A percentile compares a stretch with the other conserved stretches of the same genome.
Conservation (phyloP, 2,329 filamentous ascomycete genomes). For the Diaporthe sp. region DNA sequence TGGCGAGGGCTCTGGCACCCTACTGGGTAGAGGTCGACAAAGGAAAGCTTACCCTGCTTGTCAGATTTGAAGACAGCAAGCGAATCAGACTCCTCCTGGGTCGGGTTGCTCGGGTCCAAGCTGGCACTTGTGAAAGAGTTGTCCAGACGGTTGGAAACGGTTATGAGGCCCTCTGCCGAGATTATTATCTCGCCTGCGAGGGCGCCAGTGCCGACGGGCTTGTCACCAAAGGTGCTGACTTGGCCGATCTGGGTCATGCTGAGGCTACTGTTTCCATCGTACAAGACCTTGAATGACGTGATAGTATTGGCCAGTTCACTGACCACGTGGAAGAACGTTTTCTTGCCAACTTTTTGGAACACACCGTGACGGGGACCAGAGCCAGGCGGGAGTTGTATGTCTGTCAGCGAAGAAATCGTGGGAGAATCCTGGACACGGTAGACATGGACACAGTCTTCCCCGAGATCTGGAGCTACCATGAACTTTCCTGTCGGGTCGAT, state of each 20-base stretch:
- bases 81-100: background rate
- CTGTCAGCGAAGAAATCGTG: background rate
- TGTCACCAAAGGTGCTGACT: slow-evolving; percentile 13
- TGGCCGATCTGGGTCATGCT: background rate
- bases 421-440: background rate
- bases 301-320: background rate
- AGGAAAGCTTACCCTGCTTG: background rate
- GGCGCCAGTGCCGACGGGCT: background rate
- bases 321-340: slow-evolving; percentile 13
- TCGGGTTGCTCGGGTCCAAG: background rate
- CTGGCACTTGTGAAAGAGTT: background rate
- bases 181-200: slow-evolving; percentile 5
- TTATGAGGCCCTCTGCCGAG: background rate
- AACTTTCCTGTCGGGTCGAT: background rate
- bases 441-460: background rate
- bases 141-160: background rate
- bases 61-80: slow-evolving; percentile 10
- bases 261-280: background rate
- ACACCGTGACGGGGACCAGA: slow-evolving; percentile 3
- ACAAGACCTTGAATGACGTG: background rate
- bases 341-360: background rate
- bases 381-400: background rate
- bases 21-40: background rate
- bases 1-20: slow-evolving; percentile 4
- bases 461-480: background rate